These are phyloP conservation scores for Populus nigra DNA, from an alignment of 345 rosid species.

Conservation along the genomic window DNA sequence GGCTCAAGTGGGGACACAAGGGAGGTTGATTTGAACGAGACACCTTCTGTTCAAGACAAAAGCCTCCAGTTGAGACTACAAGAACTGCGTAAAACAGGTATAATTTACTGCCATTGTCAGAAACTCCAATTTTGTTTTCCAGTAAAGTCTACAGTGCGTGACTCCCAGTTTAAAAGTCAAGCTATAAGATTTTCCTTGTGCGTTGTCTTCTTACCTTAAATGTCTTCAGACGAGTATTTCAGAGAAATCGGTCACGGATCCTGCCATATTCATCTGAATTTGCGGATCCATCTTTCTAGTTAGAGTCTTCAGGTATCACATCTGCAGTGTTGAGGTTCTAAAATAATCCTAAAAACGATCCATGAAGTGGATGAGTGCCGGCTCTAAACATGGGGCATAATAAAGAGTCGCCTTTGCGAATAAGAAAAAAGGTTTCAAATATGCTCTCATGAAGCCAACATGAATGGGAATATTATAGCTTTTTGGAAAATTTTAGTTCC, in stretches of 20 bases:
- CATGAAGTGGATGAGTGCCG: too few species aligned
- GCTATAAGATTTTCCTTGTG: background rate
- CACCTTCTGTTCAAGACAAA: conserved; percentile 17
- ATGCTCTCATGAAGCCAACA: background rate
- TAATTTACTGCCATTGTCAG: too few species aligned
- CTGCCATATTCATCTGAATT: background rate
- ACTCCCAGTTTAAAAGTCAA: background rate
- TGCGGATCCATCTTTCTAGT: background rate
- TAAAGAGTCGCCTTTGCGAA: too few species aligned
- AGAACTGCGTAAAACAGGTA: conserved; percentile 43
- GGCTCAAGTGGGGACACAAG: conserved; percentile 15
- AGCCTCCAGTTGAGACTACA: conserved; percentile 27
- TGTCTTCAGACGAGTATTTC: background rate
- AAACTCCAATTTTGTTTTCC: background rate
- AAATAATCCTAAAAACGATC: too few species aligned
- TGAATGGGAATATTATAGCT: background rate
- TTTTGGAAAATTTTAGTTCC: background rate
- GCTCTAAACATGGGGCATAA: too few species aligned
- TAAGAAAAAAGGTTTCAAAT: too few species aligned
- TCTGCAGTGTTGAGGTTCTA: too few species aligned
- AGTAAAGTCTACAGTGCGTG: background rate
- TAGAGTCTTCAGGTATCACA: too few species aligned
- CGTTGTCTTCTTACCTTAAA: background rate
- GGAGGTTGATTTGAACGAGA: conserved; percentile 36
- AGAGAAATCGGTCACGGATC: background rate